phyloP scores from a whole-genome alignment of 2,329 filamentous ascomycete species.

The Aspergillus latus region DNA sequence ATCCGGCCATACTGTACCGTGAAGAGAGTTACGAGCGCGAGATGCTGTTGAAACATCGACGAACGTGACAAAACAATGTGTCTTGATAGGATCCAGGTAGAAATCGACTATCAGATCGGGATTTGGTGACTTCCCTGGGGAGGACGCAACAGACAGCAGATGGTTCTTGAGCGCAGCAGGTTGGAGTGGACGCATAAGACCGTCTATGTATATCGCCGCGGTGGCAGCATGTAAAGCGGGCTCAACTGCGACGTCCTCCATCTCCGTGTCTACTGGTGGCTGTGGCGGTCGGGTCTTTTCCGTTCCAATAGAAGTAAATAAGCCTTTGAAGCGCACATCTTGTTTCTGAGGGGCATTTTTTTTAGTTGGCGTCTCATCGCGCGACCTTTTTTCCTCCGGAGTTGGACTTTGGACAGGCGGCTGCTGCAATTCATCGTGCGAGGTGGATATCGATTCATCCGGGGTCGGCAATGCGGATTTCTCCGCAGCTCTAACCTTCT shows the following conservation, averaged over 20 bases:
- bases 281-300: constrained; percentile 28
- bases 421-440: too few relatives aligned
- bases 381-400: constrained; percentile 8
- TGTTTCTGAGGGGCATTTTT: constrained; percentile 30
- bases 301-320: constrained; percentile 41
- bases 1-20: constrained; percentile 80
- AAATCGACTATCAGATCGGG: constrained; percentile 64
- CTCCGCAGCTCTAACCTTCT: constrained; percentile 55
- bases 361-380: constrained; percentile 16
- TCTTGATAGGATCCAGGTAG: constrained; percentile 80
- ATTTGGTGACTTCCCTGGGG: constrained; percentile 53
- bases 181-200: constrained; percentile 84
- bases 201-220: constrained; percentile 78
- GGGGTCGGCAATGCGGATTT: constrained; percentile 17
- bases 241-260: constrained; percentile 43
- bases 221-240: constrained; percentile 72
- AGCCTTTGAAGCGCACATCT: constrained; percentile 51
- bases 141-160: constrained; percentile 66
- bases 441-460: too few relatives aligned
- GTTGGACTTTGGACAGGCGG: constrained; percentile 14
- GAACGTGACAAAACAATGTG: constrained; percentile 82
- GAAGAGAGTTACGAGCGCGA: constrained; percentile 72
- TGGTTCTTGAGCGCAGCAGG: constrained; percentile 67
- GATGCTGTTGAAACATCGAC: constrained; percentile 67
- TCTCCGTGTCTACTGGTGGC: constrained; percentile 27